These are phyloP conservation scores for Colletotrichum liaoningense DNA, from an alignment of 2,329 filamentous ascomycete species.

Conservation along the genomic window DNA sequence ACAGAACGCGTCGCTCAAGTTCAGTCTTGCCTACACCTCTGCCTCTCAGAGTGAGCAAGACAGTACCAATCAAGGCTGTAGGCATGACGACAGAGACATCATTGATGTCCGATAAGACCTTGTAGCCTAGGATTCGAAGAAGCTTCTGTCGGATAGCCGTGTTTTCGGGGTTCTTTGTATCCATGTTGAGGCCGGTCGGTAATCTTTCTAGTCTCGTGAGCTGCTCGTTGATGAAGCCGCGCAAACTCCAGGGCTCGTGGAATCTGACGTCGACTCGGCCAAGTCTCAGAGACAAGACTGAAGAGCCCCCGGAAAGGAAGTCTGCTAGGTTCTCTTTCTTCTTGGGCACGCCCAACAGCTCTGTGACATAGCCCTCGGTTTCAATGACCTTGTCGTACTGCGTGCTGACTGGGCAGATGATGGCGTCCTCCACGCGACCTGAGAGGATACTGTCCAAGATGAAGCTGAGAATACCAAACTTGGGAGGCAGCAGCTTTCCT, in stretches of 20 bases:
- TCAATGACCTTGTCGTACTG: constrained; percentile 99
- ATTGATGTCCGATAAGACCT: constrained; percentile 94
- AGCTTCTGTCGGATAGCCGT: constrained; percentile 75
- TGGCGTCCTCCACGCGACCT: constrained; percentile 87
- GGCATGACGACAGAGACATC: constrained; percentile 98
- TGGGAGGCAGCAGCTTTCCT: constrained; percentile 91
- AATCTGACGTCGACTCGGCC: constrained; percentile 96
- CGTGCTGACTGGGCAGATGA: constrained; percentile 95
- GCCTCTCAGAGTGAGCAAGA: constrained; percentile 89
- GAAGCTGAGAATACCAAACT: constrained; percentile 95
- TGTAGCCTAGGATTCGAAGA: constrained; percentile 88
- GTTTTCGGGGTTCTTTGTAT: constrained; percentile 59
- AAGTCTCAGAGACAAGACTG: constrained; percentile 86
- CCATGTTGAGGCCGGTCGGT: constrained; percentile 58
- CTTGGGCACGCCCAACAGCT: constrained; percentile 93
- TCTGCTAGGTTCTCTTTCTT: constrained; percentile 93
- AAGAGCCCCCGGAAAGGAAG: constrained; percentile 87
- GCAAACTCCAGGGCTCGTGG: constrained; percentile 94
- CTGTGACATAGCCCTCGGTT: constrained; percentile 95
- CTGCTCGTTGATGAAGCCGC: constrained; percentile 84
- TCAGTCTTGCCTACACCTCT: constrained; percentile 91
- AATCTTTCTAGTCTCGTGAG: constrained; percentile 66
- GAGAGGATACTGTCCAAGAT: constrained; percentile 91
- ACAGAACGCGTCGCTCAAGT: constrained; percentile 86
- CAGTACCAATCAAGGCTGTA: constrained; percentile 93